Base-by-base conservation (phyloP, 2,329 filamentous ascomycete species). In the Parascedosporium putredinis region DNA sequence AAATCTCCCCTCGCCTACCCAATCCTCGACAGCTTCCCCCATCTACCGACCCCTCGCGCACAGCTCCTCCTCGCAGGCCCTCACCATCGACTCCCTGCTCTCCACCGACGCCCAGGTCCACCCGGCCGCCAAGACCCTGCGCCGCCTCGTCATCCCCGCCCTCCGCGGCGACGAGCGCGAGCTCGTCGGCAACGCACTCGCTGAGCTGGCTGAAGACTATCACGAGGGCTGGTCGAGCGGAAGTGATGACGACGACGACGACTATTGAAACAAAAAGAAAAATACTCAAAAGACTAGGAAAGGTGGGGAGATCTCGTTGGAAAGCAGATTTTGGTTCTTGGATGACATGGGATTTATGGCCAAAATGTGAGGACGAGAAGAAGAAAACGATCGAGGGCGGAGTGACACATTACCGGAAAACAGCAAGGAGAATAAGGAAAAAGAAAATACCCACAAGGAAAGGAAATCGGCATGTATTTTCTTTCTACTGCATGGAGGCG, bases 151-250 rank as follows among this genome's bases (percentile, higher is more conserved):
- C 10, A 68, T 76, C 14, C 76, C 82, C 53, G 73, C 78, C 9
- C 72, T 90, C 14, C 72, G 74, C 0, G 58, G 91, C 3, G 88
- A 94, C 52, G 90, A 97, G 60, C 77, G 91, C 38, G 93, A 98
- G 66, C 73, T 74, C 2, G 71, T 97, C n/a, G 79, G 81, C 43
- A 93, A 95, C 60, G 82, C 85, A 10, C 71, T 98, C 34, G 81
- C 85, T 22, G 84, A 86, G 52, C 82, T 97, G 58, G 84, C 85
- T 1, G 90, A 95, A 60, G 86, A 86, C 52, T 97, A 96, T 63
- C 82, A 88, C 57, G 87, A 93, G 53, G 88, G 88, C 1, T 95
- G 88, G 86, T 82, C 81, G 10, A 88, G 84, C 59, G 88, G 82
- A 22, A 84, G 79, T 51, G 85, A 87, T 16, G 81, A 88, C 51